Evolutionary conservation across 176 grass and related monocot genomes (phyloP), one percentile per base, ranked within the genome.

Genomic region (Raddia distichophylla): DNA sequence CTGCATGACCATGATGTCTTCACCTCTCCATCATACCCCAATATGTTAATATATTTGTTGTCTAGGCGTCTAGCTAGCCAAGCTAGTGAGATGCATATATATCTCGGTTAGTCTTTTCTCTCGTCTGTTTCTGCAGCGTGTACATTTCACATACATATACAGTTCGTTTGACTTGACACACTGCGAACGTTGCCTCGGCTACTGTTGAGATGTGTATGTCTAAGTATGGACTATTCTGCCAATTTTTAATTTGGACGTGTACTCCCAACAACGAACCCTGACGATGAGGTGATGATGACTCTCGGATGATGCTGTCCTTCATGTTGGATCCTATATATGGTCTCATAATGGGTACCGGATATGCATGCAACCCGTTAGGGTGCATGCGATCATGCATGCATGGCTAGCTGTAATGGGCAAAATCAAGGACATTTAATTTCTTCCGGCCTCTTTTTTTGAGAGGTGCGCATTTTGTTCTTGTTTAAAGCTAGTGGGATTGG

Each of bases 261-360:
- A 18, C 49, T 69, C 64, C 58, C 76, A 65, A 79, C 78, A 33
- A 80, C 51, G 27, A 27, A 27, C 27, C 27, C 35, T 69, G n/a
- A 2, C 27, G 51, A 80, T 57, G 64, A 57, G 35, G 8, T 45
- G 50, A 78, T 45, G 50, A 78, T 78, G 76, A 44, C 74, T 18
- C 35, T 20, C 13, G 44, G 12, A 60, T 85, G 58, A 79, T 73
- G 84, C 45, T 84, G 73, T 62, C 42, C 10, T 5, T 4, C 37
- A 55, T 34, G 35, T 63, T 22, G 50, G 60, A 54, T 83, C 49
- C 3, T 83, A 59, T 7, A 37, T 45, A 15, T 1, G n/a, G 8
- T 27, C 49, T 22, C 17, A 46, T 60, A 22, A 56, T 59, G 11
- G 13, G 44, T 3, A n/a, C 48, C 76, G 19, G 49, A 52, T 15